Percentiles rank a stretch among this genome's conserved stretches.
These are phyloP conservation scores for Calonectria multiphialidica DNA, from an alignment of 2,329 filamentous ascomycete genomes.

Conservation along the genomic window DNA sequence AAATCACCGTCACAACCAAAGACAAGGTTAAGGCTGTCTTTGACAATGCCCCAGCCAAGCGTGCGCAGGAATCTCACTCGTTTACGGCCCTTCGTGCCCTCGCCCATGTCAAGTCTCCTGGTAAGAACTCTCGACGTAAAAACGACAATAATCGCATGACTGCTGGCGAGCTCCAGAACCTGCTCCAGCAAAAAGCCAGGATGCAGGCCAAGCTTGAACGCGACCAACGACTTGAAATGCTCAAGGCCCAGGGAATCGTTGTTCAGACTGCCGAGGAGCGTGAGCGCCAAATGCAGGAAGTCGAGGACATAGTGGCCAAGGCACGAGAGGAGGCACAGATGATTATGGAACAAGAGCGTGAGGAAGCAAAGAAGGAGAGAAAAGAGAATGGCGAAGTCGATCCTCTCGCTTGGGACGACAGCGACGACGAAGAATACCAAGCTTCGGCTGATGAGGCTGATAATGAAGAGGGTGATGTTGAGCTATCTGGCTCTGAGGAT, in stretches of 20 bases:
- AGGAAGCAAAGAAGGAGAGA: conserved; percentile 75
- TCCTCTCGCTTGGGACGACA: conserved; percentile 68
- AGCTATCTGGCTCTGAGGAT: conserved; percentile 60
- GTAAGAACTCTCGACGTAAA: conserved; percentile 60
- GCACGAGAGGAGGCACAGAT: conserved; percentile 82
- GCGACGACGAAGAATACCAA: conserved; percentile 65
- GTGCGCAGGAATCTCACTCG: conserved; percentile 72
- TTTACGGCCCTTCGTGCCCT: conserved; percentile 79
- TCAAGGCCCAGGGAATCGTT: conserved; percentile 83
- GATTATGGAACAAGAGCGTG: conserved; percentile 82
- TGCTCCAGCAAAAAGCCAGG: conserved; percentile 78
- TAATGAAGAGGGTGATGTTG: conserved; percentile 53
- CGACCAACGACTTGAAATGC: conserved; percentile 79
- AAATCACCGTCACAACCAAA: conserved; percentile 67
- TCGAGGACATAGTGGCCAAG: conserved; percentile 90
- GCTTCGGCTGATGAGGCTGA: conserved; percentile 53
- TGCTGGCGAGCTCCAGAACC: conserved; percentile 74
- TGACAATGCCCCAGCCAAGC: conserved; percentile 74
- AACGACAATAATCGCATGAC: conserved; percentile 71
- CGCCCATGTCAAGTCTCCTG: conserved; percentile 77
- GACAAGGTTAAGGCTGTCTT: conserved; percentile 74
- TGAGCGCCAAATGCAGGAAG: conserved; percentile 82
- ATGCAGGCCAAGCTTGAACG: conserved; percentile 85
- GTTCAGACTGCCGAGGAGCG: conserved; percentile 90
- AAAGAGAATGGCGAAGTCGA: conserved; percentile 61